Evolutionary conservation across 2,329 filamentous ascomycete genomes (phyloP), one percentile per base, ranked within the genome.

Genomic region (Neofusicoccum sp.): DNA sequence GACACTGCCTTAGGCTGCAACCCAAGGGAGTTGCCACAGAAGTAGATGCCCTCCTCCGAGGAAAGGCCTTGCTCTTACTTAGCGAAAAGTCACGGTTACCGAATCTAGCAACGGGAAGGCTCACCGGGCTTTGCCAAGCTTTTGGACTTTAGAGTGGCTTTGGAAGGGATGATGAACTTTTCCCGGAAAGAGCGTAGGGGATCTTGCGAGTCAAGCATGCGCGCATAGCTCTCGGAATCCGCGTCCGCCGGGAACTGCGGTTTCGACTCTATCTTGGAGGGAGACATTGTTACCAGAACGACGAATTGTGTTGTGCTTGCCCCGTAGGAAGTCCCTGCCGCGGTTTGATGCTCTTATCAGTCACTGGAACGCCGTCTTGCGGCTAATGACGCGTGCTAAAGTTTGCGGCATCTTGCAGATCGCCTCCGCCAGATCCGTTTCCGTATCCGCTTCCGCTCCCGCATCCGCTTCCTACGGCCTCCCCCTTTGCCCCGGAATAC

Each of bases 21-120:
- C 0, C 64, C 64, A 3, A 66, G 63, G 16, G 64, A 66, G 47
- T 66, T 66, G 43, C 64, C 64, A 41, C 64, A 66, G 44, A 66
- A 66, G 39, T 66, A 66, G 31, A 65, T 64, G 61, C 45, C 29
- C n/a, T 49, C 44, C 31, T 48, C 47, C 39, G 52, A 34, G 14
- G 54, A 60, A 22, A 61, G 16, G 16, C 47, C 54, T 61, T 9
- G 8, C 5, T 6, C 41, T 3, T 22, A 9, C 22, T 58, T 9
- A 58, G 54, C 28, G 22, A 47, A 36, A 7, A 12, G 31, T 16
- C 14, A 5, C 22, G 12, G 14, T 8, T 33, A 48, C 12, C 7
- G 22, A 29, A n/a, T 37, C 9, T 9, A 2, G 4, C n/a, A 2
- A 45, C 36, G n/a, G 14, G 29, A 22, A 3, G 14, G 16, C 49